Base-by-base conservation (phyloP, 2,329 filamentous ascomycete genomes). In the Fusarium ambrosium region DNA sequence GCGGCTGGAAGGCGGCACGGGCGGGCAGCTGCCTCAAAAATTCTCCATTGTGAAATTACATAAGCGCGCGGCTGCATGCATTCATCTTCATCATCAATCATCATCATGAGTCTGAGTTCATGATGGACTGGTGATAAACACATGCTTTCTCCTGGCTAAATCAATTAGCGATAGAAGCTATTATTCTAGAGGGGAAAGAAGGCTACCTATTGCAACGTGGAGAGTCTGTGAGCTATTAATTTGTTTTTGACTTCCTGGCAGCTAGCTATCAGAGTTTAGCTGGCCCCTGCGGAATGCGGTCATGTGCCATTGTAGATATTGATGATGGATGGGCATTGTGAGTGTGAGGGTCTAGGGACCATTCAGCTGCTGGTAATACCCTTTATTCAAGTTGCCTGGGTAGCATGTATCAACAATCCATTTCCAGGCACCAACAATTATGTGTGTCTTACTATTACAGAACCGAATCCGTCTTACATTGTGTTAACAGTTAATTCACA, bases 1-100 rank as follows among this genome's bases (percentile, higher is more conserved):
- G 41, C 66, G 71, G 51, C 16, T 48, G 14, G 51, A 56, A n/a
- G 53, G 51, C 53, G 53, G 34, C 45, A 51, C 16, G 36, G 53
- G 62, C 9, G 34, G 37, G 24, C 39, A 48, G 60, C 43, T 53
- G 29, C 39, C 14, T 59, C 18, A 16, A 24, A 39, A 39, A 22
- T 18, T 24, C 34, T 37, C 20, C 22, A 53, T 11, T 29, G 20
- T 48, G 22, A 53, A 32, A 51, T 64, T 63, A 63, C 41, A 51
- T 63, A 63, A 63, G 61, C 43, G 27, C 43, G 43, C 22, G n/a
- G 16, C 41, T 36, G 43, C 24, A 48, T 53, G 48, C 48, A 53
- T 53, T 29, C 27, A 53, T 53, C 48, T 4, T 18, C 24, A 53
- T 29, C 48, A 7, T 29, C 55, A 58, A 51, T 29, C 48, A 13